Conservation (phyloP, 148 eudicot genomes). For the Camellia sinensis region DNA sequence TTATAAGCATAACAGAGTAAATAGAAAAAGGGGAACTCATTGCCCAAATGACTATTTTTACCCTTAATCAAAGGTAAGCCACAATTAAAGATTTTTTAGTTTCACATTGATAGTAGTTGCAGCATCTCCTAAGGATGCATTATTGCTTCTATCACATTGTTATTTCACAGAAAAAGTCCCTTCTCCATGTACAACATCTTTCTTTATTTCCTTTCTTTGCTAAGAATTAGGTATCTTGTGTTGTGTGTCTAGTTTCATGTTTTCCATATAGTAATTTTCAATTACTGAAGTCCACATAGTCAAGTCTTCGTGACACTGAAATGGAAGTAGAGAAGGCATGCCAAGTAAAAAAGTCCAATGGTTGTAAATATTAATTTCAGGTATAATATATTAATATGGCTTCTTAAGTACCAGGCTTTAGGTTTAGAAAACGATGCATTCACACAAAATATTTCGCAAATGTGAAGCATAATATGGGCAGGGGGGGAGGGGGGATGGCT, state of each 20-base stretch:
- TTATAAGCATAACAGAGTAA: background rate
- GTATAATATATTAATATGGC: background rate
- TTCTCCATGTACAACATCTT: background rate
- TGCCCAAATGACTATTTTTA: background rate
- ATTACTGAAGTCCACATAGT: background rate
- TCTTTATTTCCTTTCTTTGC: background rate
- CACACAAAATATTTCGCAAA: background rate
- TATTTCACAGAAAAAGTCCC: background rate
- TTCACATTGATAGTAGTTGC: background rate
- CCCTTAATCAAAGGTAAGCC: background rate
- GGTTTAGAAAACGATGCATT: background rate
- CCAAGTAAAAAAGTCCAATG: background rate
- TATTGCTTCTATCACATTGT: background rate
- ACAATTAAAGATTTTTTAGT: background rate
- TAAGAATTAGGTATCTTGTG: background rate
- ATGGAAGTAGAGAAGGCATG: background rate
- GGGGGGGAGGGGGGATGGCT: background rate
- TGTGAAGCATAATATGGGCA: background rate
- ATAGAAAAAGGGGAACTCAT: background rate
- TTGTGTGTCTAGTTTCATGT: background rate
- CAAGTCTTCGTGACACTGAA: background rate
- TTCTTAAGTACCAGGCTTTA: conserved; percentile 3
- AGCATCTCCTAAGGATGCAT: background rate
- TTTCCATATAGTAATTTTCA: background rate
- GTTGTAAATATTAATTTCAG: background rate